Conservation (phyloP, 192 early-diverging fungal species). For the Coemansia sp. region DNA sequence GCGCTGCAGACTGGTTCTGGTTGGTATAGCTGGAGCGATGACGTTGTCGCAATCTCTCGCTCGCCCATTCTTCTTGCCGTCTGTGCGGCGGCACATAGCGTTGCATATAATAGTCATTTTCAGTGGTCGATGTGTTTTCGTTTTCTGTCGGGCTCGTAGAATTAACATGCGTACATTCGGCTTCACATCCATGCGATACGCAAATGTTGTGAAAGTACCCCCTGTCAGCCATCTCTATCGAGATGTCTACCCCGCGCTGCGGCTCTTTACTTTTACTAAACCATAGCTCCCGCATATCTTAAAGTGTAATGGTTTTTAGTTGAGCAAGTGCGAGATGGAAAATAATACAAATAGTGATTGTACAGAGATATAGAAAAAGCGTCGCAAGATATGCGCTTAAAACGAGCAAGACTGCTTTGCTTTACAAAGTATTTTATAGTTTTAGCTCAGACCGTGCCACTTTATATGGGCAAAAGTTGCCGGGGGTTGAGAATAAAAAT, state of each 20-base stretch:
- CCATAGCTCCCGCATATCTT: slow-evolving; percentile 5
- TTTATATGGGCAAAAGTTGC: not conserved
- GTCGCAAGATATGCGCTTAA: not conserved
- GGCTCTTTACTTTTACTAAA: slow-evolving; percentile 2
- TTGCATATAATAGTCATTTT: slow-evolving; percentile 13
- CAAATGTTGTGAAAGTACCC: slow-evolving; percentile 6
- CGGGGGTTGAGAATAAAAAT: not conserved
- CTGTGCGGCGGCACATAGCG: slow-evolving; percentile 6
- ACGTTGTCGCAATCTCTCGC: slow-evolving; percentile 10
- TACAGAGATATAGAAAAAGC: not conserved
- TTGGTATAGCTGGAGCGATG: slow-evolving; percentile 5
- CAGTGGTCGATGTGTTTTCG: slow-evolving; percentile 1
- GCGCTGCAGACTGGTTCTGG: not conserved
- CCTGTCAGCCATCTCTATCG: not conserved
- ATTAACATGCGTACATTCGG: not conserved
- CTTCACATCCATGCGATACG: not conserved
- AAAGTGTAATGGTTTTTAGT: not conserved
- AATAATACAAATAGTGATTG: not conserved
- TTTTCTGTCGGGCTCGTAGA: slow-evolving; percentile 9
- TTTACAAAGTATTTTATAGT: not conserved
- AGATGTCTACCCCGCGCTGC: not conserved
- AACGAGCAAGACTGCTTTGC: not conserved
- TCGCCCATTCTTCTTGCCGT: slow-evolving; percentile 8
- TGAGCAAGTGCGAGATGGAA: too few relatives aligned
- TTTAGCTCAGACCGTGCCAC: not conserved